Evolutionary conservation across 2,329 filamentous ascomycete genomes (phyloP), one percentile per base, ranked within the genome.

Genomic region (Trichoderma arundinaceum): DNA sequence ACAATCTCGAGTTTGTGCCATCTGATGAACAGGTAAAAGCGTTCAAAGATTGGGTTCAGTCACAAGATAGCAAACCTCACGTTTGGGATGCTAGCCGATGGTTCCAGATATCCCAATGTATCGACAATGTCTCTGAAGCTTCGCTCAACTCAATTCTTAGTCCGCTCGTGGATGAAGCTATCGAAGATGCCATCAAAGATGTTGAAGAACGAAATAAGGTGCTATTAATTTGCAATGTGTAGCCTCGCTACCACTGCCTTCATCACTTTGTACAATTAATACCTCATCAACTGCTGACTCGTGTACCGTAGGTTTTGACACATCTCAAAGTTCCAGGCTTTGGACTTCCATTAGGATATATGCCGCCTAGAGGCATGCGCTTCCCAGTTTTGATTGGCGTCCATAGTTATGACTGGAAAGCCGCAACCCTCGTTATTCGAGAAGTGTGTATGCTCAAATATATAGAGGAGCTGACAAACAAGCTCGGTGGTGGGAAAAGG

Each of bases 401-500:
- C 12, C n/a, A 48, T 1, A 52, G 66, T 4, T n/a, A 53, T 0
- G 65, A 57, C 17, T 76, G 74, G 74, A 63, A 22, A 3, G 74
- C 75, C 1, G 22, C 15, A 1, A 77, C 74, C 1, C 67, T 77
- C 13, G 68, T 71, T 12, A 70, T 74, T 39, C 73, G 74, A 0
- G 75, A 77, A 62, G 65, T 71, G 1, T 77, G 74, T 66, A 77
- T 77, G 74, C 69, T 77, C 15, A 72, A 70, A 57, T 52, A 75
- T 10, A 69, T 77, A 0, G 74, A 77, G 39, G 72, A 75, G 22
- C 61, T 77, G 32, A 77, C 74, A 52, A 74, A 77, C 61, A 77
- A 76, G 62, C 72, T 15, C 72, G 76, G 7, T 77, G 76, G 76
- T 77, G 75, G 75, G 65, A 48, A 57, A 77, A 77, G 52, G 71